These are phyloP conservation scores for Apophysomyces ossiformis DNA, from an alignment of 371 early-diverging fungal species.

Conservation along the genomic window DNA sequence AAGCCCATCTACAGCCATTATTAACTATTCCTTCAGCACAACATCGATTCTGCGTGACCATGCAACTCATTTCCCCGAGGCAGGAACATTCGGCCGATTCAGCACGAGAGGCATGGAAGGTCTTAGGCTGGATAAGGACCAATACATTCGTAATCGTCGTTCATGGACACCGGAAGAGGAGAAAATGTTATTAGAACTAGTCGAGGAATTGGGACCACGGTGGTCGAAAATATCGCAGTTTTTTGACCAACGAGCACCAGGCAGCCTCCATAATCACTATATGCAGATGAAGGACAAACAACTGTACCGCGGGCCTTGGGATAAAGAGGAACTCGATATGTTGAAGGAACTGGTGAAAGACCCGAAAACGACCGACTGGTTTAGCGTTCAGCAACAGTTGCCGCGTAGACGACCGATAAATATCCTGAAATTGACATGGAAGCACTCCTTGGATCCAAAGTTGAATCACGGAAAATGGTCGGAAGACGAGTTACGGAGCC, in stretches of 20 bases:
- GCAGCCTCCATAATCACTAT: conserved; percentile 26
- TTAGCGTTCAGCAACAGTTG: conserved; percentile 23
- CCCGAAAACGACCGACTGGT: conserved; percentile 25
- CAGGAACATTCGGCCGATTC: not conserved
- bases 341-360: conserved; percentile 23
- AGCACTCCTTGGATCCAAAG: conserved; percentile 31
- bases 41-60: not conserved
- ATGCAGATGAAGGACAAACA: conserved; percentile 5
- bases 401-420: conserved; percentile 25
- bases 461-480: conserved; percentile 44
- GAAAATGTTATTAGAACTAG: conserved; percentile 8
- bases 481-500: conserved; percentile 24
- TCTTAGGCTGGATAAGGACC: not conserved
- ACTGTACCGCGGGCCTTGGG: conserved; percentile 34
- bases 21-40: not conserved
- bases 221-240: conserved; percentile 20
- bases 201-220: not conserved
- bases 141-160: conserved; percentile 15
- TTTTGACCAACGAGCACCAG: conserved; percentile 27
- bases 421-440: conserved; percentile 31
- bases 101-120: not conserved
- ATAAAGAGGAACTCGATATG: conserved; percentile 25
- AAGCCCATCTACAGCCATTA: not conserved
- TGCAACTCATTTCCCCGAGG: not conserved
- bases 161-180: conserved; percentile 20